Evolutionary conservation across 768 basidiomycete species (phyloP).

Genomic region (Lactarius sanguifluus): DNA sequence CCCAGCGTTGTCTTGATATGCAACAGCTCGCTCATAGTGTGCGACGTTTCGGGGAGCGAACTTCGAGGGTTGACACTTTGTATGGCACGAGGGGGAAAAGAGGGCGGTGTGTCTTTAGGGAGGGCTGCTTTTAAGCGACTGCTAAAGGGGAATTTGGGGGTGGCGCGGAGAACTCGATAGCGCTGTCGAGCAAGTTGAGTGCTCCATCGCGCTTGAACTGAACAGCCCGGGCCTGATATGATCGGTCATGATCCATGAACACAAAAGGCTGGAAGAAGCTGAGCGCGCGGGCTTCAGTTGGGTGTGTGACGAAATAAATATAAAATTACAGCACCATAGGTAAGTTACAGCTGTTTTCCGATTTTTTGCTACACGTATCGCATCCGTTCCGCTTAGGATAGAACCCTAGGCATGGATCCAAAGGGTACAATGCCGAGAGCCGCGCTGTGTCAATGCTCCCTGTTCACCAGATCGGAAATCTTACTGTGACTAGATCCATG

Average conservation of each 20-base stretch:
- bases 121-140: not conserved
- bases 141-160: not conserved
- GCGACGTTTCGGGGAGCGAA: not conserved
- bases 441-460: not conserved
- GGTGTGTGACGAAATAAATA: not conserved
- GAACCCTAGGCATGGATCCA: not conserved
- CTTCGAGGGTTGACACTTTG: not conserved
- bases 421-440: not conserved
- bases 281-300: not conserved
- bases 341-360: no score
- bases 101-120: not conserved
- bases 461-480: not conserved
- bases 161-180: not conserved
- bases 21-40: not conserved
- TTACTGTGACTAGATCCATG: not conserved
- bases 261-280: not conserved
- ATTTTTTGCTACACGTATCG: no score
- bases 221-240: not conserved
- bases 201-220: not conserved
- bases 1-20: conserved; percentile 18
- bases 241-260: not conserved
- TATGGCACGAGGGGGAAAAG: not conserved
- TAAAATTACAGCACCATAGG: no score
- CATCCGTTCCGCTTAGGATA: not conserved
- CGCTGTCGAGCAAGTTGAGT: not conserved